Percentiles rank a stretch among this genome's conserved stretches.
Conservation (phyloP, 176 grass and related monocot genomes). For the Cymbopogon citratus region DNA sequence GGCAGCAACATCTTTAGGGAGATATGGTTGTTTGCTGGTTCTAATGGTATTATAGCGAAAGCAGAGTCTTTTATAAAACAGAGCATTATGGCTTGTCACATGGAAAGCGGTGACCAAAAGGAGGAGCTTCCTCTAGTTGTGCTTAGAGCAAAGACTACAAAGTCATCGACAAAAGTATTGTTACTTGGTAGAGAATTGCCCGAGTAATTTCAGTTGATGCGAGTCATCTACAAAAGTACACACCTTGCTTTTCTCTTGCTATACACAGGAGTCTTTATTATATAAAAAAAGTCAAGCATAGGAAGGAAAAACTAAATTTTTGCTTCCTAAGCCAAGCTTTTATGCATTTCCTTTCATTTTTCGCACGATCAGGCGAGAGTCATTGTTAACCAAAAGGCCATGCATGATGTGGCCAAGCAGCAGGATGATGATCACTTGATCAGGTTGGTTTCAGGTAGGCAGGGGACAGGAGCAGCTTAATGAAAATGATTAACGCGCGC, state of each 20-base stretch:
- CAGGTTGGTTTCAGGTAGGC: not conserved
- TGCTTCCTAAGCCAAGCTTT: conserved; percentile 1
- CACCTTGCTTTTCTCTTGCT: no score
- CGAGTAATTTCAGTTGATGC: not conserved
- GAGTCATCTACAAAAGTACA: no score
- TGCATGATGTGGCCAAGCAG: not conserved
- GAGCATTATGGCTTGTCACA: not conserved
- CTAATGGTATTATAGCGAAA: not conserved
- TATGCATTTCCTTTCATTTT: not conserved
- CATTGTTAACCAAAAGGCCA: not conserved
- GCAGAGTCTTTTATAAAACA: not conserved
- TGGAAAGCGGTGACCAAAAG: not conserved
- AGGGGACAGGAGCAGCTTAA: conserved; percentile 15
- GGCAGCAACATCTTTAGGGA: not conserved
- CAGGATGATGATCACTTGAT: not conserved
- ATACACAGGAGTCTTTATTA: no score
- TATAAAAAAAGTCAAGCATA: no score
- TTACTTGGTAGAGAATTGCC: not conserved
- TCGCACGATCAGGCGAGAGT: not conserved
- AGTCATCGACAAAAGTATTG: not conserved
- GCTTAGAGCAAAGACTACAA: not conserved
- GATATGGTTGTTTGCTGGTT: not conserved
- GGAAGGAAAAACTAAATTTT: not conserved
- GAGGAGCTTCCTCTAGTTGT: not conserved
- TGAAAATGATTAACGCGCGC: not conserved